These are phyloP conservation scores for Monosporozyma aerobia DNA, from an alignment of 805 yeast genomes.

Conservation along the genomic window DNA sequence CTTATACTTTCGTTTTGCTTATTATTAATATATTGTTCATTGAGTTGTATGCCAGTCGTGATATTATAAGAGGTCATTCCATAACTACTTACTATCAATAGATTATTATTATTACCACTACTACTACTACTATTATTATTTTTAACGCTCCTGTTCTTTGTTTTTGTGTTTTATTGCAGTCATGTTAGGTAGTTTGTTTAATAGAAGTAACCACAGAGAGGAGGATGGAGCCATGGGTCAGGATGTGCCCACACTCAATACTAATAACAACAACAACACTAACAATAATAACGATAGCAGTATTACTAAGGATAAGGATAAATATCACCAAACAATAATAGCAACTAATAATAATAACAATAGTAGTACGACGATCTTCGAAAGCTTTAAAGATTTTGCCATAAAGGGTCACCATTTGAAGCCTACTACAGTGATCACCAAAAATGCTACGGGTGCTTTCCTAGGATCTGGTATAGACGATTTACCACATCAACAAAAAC, in stretches of 20 bases:
- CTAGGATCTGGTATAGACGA: background rate
- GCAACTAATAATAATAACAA: background rate
- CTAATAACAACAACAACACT: too few relatives aligned
- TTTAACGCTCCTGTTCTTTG: too few relatives aligned
- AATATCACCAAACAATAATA: background rate
- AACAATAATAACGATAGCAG: too few relatives aligned
- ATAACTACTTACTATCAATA: too few relatives aligned
- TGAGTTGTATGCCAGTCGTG: background rate
- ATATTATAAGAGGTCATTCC: background rate
- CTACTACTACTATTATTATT: too few relatives aligned
- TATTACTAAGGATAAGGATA: background rate
- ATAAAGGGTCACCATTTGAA: background rate
- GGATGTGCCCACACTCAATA: too few relatives aligned
- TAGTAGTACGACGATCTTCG: background rate
- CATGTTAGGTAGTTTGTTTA: background rate
- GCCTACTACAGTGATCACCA: background rate
- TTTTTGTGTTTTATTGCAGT: background rate
- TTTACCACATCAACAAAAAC: background rate
- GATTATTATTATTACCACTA: too few relatives aligned
- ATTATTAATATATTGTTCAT: too few relatives aligned
- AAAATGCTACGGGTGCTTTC: constrained; percentile 1
- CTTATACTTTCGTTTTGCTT: background rate
- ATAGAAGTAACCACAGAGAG: background rate
- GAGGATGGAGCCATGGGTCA: background rate
- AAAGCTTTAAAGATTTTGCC: background rate